Evolutionary conservation across 1,284 basidiomycete genomes (phyloP).

Genomic region (Ustilago nuda): DNA sequence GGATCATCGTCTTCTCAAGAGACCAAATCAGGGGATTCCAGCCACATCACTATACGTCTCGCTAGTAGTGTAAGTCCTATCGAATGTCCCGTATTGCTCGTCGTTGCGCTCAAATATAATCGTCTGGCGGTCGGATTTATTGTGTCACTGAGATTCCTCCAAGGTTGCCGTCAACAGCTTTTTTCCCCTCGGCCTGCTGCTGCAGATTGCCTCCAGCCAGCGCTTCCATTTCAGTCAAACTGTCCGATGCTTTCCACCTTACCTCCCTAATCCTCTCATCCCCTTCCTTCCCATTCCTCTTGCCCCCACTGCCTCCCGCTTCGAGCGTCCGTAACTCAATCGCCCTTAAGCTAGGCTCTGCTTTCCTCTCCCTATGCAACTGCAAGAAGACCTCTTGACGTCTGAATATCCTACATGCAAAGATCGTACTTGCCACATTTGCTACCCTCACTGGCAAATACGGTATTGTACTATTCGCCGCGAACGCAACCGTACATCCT

Average conservation of each 20-base stretch:
- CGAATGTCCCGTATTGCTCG: background rate
- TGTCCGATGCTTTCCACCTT: background rate
- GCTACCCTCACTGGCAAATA: slow-evolving; percentile 29
- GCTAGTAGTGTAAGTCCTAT: background rate
- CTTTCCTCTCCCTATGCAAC: slow-evolving; percentile 15
- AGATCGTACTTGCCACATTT: slow-evolving; percentile 25
- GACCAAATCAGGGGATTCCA: background rate
- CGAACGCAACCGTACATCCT: background rate
- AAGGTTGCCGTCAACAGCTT: background rate
- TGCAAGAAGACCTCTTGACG: slow-evolving; percentile 29
- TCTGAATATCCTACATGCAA: slow-evolving; percentile 38
- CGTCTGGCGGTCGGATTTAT: background rate
- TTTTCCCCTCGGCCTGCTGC: background rate
- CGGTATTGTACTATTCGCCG: slow-evolving; percentile 1
- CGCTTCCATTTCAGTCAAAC: slow-evolving; percentile 1
- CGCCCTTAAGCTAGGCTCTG: slow-evolving; percentile 6
- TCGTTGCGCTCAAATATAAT: background rate
- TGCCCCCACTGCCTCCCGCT: background rate
- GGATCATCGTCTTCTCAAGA: no score
- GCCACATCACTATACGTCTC: background rate
- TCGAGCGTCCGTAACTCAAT: slow-evolving; percentile 9
- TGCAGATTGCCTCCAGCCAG: background rate
- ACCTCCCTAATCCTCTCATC: background rate
- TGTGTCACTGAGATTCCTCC: background rate
- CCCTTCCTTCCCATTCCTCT: background rate